These are phyloP conservation scores for Trichomonas tenax DNA, from an alignment of 208 protist species.

Conservation along the genomic window DNA sequence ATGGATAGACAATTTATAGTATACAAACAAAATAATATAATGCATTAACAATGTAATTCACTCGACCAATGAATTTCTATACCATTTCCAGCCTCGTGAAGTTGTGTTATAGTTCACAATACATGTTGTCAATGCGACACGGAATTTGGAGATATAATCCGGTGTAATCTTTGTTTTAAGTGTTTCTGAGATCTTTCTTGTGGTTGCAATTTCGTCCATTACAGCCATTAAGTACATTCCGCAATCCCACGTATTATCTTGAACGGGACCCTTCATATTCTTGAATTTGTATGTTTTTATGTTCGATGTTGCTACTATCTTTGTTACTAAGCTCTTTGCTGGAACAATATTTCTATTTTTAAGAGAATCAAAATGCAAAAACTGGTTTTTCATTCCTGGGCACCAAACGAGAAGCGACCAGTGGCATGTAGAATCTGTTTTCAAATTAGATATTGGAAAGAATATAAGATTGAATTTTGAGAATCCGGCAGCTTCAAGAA, in stretches of 20 bases:
- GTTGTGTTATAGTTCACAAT: neutral
- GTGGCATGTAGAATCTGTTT: neutral
- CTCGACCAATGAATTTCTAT: neutral
- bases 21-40: no score
- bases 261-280: neutral
- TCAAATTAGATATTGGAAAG: neutral
- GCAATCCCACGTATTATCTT: neutral
- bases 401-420: neutral
- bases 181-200: neutral
- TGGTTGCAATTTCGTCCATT: neutral
- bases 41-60: no score
- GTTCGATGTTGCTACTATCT: neutral
- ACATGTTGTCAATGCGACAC: neutral
- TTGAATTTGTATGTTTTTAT: neutral
- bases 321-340: neutral
- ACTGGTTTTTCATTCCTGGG: neutral
- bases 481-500: neutral
- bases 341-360: neutral
- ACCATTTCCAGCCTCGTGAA: neutral
- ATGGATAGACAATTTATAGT: no score
- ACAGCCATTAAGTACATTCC: neutral
- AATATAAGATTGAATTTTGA: neutral
- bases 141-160: neutral
- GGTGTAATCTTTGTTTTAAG: neutral
- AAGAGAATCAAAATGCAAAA: neutral